phyloP scores from a whole-genome alignment of 116 monocot genomes.

The Phalaenopsis hybrid region DNA sequence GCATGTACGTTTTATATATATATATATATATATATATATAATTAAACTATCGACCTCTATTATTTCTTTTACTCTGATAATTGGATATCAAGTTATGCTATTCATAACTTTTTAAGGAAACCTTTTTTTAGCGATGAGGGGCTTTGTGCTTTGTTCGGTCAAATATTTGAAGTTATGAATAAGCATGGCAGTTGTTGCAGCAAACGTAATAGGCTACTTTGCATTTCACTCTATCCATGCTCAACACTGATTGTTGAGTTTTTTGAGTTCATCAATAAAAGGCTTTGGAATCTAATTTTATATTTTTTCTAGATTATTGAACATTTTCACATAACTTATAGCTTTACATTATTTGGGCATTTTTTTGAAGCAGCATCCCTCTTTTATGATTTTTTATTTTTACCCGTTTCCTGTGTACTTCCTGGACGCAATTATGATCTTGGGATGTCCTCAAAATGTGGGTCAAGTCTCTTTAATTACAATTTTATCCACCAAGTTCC shows the following conservation, averaged over 20 bases:
- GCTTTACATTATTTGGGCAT: neutral
- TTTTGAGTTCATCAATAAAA: neutral
- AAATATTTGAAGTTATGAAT: neutral
- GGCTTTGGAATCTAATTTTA: neutral
- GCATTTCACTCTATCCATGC: neutral
- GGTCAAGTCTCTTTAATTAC: neutral
- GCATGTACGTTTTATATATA: conserved; percentile 48
- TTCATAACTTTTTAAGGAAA: neutral
- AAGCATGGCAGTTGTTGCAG: neutral
- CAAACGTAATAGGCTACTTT: neutral
- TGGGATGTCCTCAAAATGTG: neutral
- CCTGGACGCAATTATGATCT: neutral
- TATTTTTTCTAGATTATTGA: neutral
- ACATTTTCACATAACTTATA: neutral
- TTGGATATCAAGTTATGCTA: neutral
- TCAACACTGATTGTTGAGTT: neutral
- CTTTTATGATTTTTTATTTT: neutral
- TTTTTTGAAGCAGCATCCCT: neutral
- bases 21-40: too few species aligned
- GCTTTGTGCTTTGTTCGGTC: neutral
- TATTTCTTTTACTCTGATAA: neutral
- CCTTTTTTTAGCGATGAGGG: neutral
- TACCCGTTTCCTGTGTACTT: neutral
- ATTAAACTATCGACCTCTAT: neutral
- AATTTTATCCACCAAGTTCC: neutral